These are phyloP conservation scores for Gloeopeniophorella convolvens DNA, from an alignment of 768 basidiomycete genomes.

Conservation along the genomic window DNA sequence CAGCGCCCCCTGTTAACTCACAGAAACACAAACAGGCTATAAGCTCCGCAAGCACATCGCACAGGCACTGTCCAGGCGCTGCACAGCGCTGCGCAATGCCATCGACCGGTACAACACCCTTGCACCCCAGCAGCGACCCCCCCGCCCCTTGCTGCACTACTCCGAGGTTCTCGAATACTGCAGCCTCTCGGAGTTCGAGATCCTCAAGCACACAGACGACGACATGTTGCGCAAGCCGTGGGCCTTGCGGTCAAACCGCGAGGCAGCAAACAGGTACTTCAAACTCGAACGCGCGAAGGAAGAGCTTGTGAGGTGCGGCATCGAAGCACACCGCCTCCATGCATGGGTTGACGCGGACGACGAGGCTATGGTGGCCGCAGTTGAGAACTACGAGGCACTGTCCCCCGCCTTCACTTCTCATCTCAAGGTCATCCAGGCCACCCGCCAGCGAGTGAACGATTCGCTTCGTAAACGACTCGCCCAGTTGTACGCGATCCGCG, in stretches of 20 bases:
- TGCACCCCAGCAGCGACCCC: neutral
- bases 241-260: neutral
- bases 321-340: neutral
- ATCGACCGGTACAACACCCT: neutral
- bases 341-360: neutral
- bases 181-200: neutral
- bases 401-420: neutral
- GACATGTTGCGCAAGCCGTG: neutral
- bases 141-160: neutral
- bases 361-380: neutral
- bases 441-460: neutral
- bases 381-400: neutral
- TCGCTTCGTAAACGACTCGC: neutral
- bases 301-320: neutral
- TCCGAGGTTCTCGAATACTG: neutral
- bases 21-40: neutral
- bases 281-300: neutral
- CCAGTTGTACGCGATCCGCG: neutral
- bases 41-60: conserved; percentile 1
- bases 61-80: neutral
- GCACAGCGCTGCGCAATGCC: neutral
- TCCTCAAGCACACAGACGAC: neutral
- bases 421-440: neutral
- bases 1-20: neutral
- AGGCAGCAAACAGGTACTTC: neutral